A percentile compares a stretch with the other conserved stretches of the same genome.
These are phyloP conservation scores for Brassica nigra DNA, from an alignment of 345 rosid genomes.

Conservation along the genomic window DNA sequence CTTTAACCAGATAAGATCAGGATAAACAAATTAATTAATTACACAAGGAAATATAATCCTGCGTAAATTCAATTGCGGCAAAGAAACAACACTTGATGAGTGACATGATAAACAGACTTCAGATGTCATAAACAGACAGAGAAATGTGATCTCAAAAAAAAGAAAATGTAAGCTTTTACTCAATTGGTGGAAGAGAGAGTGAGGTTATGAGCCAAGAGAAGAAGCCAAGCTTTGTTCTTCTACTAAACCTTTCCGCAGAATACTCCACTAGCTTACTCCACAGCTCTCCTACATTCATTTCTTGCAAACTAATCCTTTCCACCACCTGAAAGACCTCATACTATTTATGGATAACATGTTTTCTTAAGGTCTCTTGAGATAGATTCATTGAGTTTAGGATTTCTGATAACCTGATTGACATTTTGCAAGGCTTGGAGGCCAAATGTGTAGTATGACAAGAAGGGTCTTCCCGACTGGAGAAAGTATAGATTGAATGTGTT, in stretches of 20 bases:
- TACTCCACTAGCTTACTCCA: conserved; percentile 38
- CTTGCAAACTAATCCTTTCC: background rate
- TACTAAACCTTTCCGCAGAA: conserved; percentile 24
- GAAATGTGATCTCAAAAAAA: background rate
- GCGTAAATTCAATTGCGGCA: background rate
- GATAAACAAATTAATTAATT: background rate
- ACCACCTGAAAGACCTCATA: conserved; percentile 9
- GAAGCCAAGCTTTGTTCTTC: background rate
- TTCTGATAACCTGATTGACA: conserved; percentile 37
- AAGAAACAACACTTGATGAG: background rate
- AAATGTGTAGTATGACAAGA: conserved; percentile 37
- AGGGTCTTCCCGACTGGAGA: conserved; percentile 15
- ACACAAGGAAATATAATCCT: background rate
- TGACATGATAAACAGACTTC: background rate
- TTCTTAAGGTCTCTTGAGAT: background rate
- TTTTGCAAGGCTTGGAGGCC: conserved; percentile 30
- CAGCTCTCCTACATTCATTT: conserved; percentile 30
- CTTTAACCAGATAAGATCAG: background rate
- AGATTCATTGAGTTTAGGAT: background rate
- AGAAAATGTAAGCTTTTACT: background rate
- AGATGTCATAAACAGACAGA: conserved; percentile 4
- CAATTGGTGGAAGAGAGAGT: conserved; percentile 2
- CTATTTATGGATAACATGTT: background rate
- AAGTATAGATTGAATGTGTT: background rate
- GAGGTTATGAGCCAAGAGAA: background rate